A percentile compares a stretch with the other conserved stretches of the same genome.
phyloP scores from a whole-genome alignment of 371 early-diverging fungal genomes.

The Parasitella parasitica region DNA sequence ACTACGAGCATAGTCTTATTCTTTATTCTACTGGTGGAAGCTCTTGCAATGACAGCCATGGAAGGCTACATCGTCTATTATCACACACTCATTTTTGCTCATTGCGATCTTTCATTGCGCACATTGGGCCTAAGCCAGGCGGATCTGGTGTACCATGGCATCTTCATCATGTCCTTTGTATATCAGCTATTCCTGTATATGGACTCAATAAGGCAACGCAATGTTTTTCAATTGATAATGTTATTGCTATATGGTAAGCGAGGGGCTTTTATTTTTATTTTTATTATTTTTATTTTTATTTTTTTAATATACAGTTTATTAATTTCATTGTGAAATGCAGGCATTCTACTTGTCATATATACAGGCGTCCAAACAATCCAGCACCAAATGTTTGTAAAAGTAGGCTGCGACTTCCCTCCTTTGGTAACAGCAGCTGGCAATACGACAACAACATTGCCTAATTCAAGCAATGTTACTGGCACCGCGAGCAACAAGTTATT shows the following conservation, averaged over 20 bases:
- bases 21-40: not conserved
- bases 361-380: constrained; percentile 15
- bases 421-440: not conserved
- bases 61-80: constrained; percentile 15
- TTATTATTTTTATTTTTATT: no score
- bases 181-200: constrained; percentile 16
- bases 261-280: no score
- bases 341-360: constrained; percentile 9
- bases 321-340: no score
- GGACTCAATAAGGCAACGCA: constrained; percentile 13
- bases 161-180: constrained; percentile 5
- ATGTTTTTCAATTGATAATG: constrained; percentile 5
- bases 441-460: not conserved
- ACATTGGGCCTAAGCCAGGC: constrained; percentile 6
- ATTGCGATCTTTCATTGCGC: not conserved
- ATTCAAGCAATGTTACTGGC: not conserved
- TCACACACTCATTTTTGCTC: constrained; percentile 4
- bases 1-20: not conserved
- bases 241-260: constrained; percentile 22
- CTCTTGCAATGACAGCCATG: not conserved
- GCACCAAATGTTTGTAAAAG: constrained; percentile 16
- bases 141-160: constrained; percentile 17
- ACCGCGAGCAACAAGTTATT: not conserved
- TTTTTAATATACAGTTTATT: not conserved
- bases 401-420: constrained; percentile 6